A percentile compares a stretch with the other conserved stretches of the same genome.
These are phyloP conservation scores for Kurtzmaniella quercitrusa DNA, from an alignment of 1,139 yeast genomes.

Conservation along the genomic window DNA sequence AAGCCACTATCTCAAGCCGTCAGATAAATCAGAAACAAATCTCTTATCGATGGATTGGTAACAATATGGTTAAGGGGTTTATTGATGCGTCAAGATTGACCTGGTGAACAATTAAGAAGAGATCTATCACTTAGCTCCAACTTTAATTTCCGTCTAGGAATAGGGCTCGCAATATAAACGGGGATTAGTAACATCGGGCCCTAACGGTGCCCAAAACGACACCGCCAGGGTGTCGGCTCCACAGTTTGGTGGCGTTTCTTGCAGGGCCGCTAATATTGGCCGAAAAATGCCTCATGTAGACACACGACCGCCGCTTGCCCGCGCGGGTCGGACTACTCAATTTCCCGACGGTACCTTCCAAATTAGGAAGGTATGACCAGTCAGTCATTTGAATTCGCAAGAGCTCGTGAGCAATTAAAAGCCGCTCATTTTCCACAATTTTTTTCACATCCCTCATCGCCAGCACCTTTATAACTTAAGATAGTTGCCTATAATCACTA, in stretches of 20 bases:
- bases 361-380: slow-evolving; percentile 1
- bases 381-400: background rate
- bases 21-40: background rate
- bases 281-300: background rate
- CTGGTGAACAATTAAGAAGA: no score
- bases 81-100: no score
- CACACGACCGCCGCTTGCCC: background rate
- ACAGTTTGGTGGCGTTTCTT: background rate
- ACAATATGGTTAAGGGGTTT: background rate
- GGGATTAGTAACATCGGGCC: no score
- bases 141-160: background rate
- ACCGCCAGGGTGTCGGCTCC: background rate
- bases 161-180: no score
- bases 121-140: background rate
- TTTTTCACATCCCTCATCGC: background rate
- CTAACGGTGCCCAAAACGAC: no score
- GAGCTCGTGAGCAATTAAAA: slow-evolving; percentile 1
- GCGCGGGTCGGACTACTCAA: background rate
- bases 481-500: background rate
- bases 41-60: background rate
- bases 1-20: background rate
- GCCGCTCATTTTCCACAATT: background rate
- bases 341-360: background rate
- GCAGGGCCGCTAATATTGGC: background rate
- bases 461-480: background rate